phyloP scores from a whole-genome alignment of 2,329 filamentous ascomycete species.

The Cercospora canescens region DNA sequence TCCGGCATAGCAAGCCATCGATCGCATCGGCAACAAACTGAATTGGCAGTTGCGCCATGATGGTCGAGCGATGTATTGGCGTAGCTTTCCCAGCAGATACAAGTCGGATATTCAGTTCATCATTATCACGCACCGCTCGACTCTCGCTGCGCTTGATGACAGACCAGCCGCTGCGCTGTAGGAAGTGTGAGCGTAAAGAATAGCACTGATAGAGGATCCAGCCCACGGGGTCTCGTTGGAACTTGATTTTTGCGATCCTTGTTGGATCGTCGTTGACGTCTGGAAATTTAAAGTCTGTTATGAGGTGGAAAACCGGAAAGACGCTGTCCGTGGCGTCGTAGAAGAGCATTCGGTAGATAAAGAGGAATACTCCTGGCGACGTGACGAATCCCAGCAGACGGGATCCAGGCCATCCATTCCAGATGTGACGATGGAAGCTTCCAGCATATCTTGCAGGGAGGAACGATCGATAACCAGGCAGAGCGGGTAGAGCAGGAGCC shows the following conservation, averaged over 20 bases:
- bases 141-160: conserved; percentile 8
- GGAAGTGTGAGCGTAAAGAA: conserved; percentile 15
- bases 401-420: conserved; percentile 15
- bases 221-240: conserved; percentile 24
- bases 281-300: conserved; percentile 28
- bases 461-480: conserved; percentile 23
- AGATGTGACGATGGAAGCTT: conserved; percentile 21
- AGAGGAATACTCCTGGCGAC: conserved; percentile 23
- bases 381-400: conserved; percentile 14
- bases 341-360: conserved; percentile 15
- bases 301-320: conserved; percentile 19
- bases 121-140: not conserved
- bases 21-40: conserved; percentile 23
- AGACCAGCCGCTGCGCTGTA: conserved; percentile 28
- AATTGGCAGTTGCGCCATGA: conserved; percentile 27
- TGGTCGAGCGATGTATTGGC: conserved; percentile 24
- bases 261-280: conserved; percentile 19
- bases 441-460: conserved; percentile 17
- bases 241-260: not conserved
- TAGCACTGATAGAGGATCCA: conserved; percentile 27
- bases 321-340: conserved; percentile 21
- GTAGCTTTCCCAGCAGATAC: not conserved
- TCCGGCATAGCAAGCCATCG: conserved; percentile 24
- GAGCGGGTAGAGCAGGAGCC: conserved; percentile 25
- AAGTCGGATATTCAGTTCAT: conserved; percentile 1